Evolutionary conservation across 1,284 basidiomycete species (phyloP), one percentile per base, ranked within the genome.

Genomic region (Hymenochaete sp.): DNA sequence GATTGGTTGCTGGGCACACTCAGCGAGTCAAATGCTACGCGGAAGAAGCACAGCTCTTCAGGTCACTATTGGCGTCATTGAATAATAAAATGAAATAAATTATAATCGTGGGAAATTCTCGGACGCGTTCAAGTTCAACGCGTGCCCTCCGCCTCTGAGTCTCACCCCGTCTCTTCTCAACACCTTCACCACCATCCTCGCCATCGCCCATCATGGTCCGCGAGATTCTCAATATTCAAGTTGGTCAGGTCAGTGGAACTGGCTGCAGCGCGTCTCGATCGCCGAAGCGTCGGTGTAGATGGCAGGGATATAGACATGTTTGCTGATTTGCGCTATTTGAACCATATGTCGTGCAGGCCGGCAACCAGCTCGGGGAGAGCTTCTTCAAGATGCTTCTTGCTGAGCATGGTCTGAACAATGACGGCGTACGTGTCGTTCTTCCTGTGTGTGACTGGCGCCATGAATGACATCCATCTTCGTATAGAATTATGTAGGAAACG

Each of bases 331-430:
- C n/a, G n/a, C n/a, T n/a, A n/a, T n/a, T n/a, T n/a, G n/a, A n/a
- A n/a, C n/a, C n/a, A n/a, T n/a, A n/a, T n/a, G n/a, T n/a, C n/a
- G n/a, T n/a, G n/a, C n/a, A 83, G 76, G 82, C 80, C 32, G 76
- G 75, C 50, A 82, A 80, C 63, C 83, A 92, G 68, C 73, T 85
- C 31, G 84, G 84, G 42, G 83, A 84, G 58, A 69, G 68, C 37
- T 89, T 89, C 57, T 89, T 85, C 85, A 67, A 75, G 51, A 77
- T 79, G 72, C 69, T 88, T 40, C 67, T 90, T n/a, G 76, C 76
- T 9, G 85, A 90, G 64, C 85, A 90, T 62, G 85, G 84, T 0
- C 67, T 90, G 28, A 75, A 86, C 56, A 62, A 72, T 14, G 66
- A 71, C 19, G 85, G 86, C 58, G 85, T 87, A 57, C 53, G 77